These are phyloP conservation scores for Allomyces macrogynus DNA, from an alignment of 192 early-diverging fungal genomes.

Conservation along the genomic window DNA sequence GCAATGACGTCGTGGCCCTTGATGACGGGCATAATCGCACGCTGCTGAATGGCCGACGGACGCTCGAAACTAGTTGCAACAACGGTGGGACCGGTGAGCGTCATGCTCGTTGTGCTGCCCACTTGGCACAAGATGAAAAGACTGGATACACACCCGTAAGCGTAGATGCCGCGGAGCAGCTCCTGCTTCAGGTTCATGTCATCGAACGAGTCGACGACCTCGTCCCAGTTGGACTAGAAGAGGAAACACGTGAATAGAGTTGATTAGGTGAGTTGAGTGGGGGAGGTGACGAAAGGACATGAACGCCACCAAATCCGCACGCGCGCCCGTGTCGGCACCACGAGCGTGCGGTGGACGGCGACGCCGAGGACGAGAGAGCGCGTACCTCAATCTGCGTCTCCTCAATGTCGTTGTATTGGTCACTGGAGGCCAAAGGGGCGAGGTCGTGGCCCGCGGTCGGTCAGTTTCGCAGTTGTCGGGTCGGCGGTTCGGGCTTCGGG, in stretches of 20 bases:
- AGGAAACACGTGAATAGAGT: not conserved
- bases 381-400: not conserved
- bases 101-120: not conserved
- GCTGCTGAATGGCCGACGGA: constrained; percentile 89
- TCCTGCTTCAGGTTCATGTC: constrained; percentile 81
- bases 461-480: not conserved
- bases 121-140: not conserved
- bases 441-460: not conserved
- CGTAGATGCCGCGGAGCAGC: constrained; percentile 92
- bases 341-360: too few species aligned
- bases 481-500: not conserved
- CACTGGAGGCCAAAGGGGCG: not conserved
- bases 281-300: too few species aligned
- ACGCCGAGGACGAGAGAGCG: too few species aligned
- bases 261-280: too few species aligned
- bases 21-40: constrained; percentile 88
- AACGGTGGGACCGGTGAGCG: not conserved
- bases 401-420: not conserved
- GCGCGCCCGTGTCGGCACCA: too few species aligned
- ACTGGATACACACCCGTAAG: constrained; percentile 57
- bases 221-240: constrained; percentile 78
- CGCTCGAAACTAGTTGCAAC: constrained; percentile 60
- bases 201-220: constrained; percentile 86
- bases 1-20: constrained; percentile 97
- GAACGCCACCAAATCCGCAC: too few species aligned